Conservation (phyloP, 495 filamentous ascomycete genomes). For the Podospora pseudocomata region DNA sequence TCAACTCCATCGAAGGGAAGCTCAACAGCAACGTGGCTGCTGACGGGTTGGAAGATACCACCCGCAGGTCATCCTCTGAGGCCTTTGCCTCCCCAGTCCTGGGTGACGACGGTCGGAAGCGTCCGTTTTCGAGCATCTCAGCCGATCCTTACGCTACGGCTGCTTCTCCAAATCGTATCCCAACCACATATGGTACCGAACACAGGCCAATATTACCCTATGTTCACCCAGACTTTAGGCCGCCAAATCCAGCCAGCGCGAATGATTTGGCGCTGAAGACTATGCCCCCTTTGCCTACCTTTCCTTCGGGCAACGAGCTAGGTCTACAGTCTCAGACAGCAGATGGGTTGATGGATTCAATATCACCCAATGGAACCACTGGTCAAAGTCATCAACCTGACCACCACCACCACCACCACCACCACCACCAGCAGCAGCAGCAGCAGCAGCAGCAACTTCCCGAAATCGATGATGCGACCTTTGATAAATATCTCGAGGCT, state of each 20-base stretch:
- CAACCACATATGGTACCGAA: constrained; percentile 34
- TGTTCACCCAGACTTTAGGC: constrained; percentile 26
- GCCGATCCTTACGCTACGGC: constrained; percentile 34
- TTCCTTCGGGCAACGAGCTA: constrained; percentile 15
- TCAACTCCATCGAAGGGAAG: constrained; percentile 76
- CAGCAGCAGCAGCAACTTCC: constrained; percentile 14
- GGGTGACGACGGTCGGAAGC: constrained; percentile 40
- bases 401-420: constrained; percentile 7
- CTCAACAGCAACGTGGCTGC: constrained; percentile 28
- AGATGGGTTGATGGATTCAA: constrained; percentile 20
- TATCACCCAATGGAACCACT: constrained; percentile 21
- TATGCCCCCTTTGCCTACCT: constrained; percentile 31
- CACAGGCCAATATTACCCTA: constrained; percentile 42
- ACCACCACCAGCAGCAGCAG: constrained; percentile 6
- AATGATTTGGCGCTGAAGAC: constrained; percentile 33
- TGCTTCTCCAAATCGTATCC: constrained; percentile 30
- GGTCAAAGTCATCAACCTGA: constrained; percentile 31
- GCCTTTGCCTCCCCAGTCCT: constrained; percentile 33
- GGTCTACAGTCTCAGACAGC: constrained; percentile 29
- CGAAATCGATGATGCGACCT: constrained; percentile 44
- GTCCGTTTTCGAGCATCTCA: constrained; percentile 47
- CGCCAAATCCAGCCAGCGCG: constrained; percentile 37
- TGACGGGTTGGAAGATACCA: constrained; percentile 22
- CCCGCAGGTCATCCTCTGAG: constrained; percentile 37
- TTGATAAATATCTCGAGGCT: constrained; percentile 63